Conservation (phyloP, 2,329 filamentous ascomycete genomes). For the Epichloe festucae region DNA sequence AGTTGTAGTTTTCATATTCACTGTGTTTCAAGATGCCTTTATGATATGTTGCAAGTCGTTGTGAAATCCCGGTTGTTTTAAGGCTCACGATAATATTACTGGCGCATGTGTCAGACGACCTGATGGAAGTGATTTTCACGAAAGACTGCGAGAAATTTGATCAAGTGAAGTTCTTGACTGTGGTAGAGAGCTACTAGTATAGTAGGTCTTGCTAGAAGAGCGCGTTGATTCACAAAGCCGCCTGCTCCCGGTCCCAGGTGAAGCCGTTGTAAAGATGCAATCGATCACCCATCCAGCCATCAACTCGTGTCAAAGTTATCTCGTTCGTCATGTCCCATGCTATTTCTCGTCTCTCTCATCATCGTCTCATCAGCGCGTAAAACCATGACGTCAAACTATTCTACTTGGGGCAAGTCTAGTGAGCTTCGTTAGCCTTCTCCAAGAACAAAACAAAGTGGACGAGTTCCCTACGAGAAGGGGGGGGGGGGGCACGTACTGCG, state of each 20-base stretch:
- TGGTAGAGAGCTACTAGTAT: too few species aligned
- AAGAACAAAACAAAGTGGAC: neutral
- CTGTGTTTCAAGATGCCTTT: neutral
- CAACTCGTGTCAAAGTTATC: neutral
- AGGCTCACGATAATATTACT: neutral
- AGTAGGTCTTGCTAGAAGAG: too few species aligned
- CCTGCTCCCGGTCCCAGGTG: too few species aligned
- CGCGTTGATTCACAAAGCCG: too few species aligned
- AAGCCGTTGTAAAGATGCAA: too few species aligned
- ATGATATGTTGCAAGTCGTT: neutral
- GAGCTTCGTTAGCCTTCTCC: neutral
- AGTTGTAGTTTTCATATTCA: conserved; percentile 2
- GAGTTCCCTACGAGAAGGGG: neutral
- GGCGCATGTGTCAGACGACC: too few species aligned
- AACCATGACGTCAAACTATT: neutral
- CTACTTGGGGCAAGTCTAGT: conserved; percentile 21
- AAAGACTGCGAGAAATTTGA: too few species aligned
- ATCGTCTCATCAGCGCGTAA: neutral
- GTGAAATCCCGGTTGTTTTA: neutral
- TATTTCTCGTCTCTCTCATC: neutral
- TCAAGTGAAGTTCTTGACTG: too few species aligned
- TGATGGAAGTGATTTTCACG: too few species aligned
- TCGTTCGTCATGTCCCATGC: too few species aligned
- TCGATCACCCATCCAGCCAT: accelerated
- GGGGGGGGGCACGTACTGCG: conserved; percentile 31